A percentile compares a stretch with the other conserved stretches of the same genome.
Conservation (phyloP, 2,329 filamentous ascomycete genomes). For the Neopestalotiopsis rosae region DNA sequence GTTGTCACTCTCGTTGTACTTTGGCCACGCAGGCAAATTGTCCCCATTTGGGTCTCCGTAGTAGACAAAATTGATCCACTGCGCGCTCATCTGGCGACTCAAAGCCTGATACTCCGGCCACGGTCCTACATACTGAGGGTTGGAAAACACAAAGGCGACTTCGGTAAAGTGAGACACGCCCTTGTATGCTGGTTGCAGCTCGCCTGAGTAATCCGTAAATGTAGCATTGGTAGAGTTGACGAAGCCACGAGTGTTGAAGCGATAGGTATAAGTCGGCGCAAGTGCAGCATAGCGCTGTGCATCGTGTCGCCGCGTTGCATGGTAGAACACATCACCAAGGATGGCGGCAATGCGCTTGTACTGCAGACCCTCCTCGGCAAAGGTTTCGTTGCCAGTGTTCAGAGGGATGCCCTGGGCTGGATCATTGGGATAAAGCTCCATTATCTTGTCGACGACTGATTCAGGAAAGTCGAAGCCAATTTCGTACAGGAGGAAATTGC, state of each 20-base stretch:
- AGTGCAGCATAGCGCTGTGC: slow-evolving; percentile 56
- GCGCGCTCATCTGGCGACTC: slow-evolving; percentile 32
- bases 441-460: slow-evolving; percentile 39
- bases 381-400: slow-evolving; percentile 39
- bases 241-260: slow-evolving; percentile 58
- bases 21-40: slow-evolving; percentile 34
- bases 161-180: slow-evolving; percentile 44
- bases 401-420: slow-evolving; percentile 54
- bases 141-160: slow-evolving; percentile 45
- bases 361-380: slow-evolving; percentile 46
- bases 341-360: slow-evolving; percentile 62
- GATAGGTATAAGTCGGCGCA: slow-evolving; percentile 61
- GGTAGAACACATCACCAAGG: slow-evolving; percentile 59
- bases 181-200: slow-evolving; percentile 37
- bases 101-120: slow-evolving; percentile 32
- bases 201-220: slow-evolving; percentile 15
- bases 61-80: slow-evolving; percentile 36
- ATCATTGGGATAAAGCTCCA: slow-evolving; percentile 55
- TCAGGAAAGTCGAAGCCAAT: slow-evolving; percentile 30
- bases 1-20: slow-evolving; percentile 29
- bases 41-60: slow-evolving; percentile 33
- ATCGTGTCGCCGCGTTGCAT: slow-evolving; percentile 59
- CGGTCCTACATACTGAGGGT: slow-evolving; percentile 29
- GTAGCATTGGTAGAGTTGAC: slow-evolving; percentile 16
- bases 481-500: slow-evolving; percentile 25